These are phyloP conservation scores for Cyclostephanos tholiformis DNA, from an alignment of 108 stramenopile genomes.

Conservation along the genomic window DNA sequence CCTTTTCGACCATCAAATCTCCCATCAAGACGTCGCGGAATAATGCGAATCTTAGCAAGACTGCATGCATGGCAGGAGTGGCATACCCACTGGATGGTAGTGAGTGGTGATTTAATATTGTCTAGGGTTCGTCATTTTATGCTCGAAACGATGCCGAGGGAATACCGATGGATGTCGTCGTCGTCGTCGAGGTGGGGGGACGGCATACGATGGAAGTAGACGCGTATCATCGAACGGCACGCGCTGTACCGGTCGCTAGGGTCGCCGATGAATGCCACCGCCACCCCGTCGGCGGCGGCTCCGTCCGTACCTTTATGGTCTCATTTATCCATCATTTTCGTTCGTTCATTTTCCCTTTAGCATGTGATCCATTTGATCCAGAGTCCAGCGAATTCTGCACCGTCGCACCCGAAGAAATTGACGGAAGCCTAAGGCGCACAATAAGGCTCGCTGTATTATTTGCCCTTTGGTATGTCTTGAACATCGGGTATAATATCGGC, in stretches of 20 bases:
- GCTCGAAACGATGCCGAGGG: no score
- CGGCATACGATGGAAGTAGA: no score
- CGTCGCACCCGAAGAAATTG: conserved; percentile 1
- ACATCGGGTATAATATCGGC: conserved; percentile 70
- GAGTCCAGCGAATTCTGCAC: not conserved
- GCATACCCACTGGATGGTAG: not conserved
- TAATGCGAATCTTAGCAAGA: not conserved
- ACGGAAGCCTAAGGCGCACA: conserved; percentile 14
- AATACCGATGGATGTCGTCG: no score
- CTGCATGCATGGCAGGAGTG: not conserved
- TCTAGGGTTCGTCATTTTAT: no score
- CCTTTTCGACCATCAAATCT: not conserved
- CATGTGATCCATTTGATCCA: conserved; percentile 2
- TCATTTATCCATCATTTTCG: not conserved
- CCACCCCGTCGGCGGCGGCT: no score
- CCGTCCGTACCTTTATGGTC: no score
- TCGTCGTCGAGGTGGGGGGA: no score
- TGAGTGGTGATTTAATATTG: not conserved
- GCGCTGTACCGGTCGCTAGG: no score
- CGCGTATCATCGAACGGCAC: no score
- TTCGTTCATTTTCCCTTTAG: not conserved
- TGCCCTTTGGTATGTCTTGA: conserved; percentile 69
- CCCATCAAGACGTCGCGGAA: not conserved
- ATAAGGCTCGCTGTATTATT: conserved; percentile 33
- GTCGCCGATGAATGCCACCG: no score